A percentile compares a stretch with the other conserved stretches of the same genome.
Evolutionary conservation across 2,329 filamentous ascomycete species (phyloP).

Genomic region (Lachnellula occidentalis): DNA sequence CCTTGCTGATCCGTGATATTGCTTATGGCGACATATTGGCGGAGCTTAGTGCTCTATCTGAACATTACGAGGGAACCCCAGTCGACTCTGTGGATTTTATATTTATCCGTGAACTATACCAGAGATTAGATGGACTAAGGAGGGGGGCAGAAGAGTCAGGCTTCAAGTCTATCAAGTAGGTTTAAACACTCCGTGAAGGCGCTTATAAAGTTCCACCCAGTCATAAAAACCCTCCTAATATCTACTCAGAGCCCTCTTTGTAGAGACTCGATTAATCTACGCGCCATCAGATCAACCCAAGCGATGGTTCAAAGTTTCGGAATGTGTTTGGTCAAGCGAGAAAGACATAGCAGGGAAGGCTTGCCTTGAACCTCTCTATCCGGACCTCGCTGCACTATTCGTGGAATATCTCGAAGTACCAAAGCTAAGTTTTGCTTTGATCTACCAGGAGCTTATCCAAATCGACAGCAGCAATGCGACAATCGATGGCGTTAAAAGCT

Average conservation of each 20-base stretch:
- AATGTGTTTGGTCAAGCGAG: constrained; percentile 1
- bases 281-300: background rate
- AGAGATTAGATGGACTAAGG: too few species aligned
- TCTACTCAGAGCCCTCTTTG: background rate
- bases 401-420: background rate
- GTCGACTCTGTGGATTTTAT: too few species aligned
- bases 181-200: too few species aligned
- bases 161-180: too few species aligned
- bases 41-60: background rate
- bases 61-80: background rate
- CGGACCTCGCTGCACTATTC: background rate
- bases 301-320: constrained; percentile 1
- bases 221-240: too few species aligned
- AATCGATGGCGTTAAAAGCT: background rate
- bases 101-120: too few species aligned
- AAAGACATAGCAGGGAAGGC: background rate
- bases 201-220: too few species aligned
- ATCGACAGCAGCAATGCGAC: background rate
- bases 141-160: too few species aligned
- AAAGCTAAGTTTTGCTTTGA: background rate
- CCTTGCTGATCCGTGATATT: background rate
- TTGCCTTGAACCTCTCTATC: background rate
- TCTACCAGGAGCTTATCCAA: background rate
- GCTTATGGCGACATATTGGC: background rate
- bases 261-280: background rate